Percentiles rank a stretch among this genome's conserved stretches.
These are phyloP conservation scores for Bjerkandera adusta DNA, from an alignment of 1,284 basidiomycete genomes.

Conservation along the genomic window DNA sequence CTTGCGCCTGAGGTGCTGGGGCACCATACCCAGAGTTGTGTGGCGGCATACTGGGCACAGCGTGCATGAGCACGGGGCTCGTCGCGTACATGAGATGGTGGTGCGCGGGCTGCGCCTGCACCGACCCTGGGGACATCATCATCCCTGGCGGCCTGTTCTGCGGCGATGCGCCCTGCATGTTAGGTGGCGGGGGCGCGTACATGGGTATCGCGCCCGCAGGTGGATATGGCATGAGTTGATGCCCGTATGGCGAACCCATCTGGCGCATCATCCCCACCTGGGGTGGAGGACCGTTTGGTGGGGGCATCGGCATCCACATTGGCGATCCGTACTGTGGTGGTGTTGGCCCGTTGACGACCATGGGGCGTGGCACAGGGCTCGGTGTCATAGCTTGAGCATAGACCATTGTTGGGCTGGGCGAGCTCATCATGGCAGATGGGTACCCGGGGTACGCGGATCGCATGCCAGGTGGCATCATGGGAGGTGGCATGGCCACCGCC, in stretches of 20 bases:
- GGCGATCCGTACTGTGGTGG: constrained; percentile 53
- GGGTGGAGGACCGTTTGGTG: constrained; percentile 44
- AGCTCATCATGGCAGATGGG: constrained; percentile 64
- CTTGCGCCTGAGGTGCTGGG: neutral
- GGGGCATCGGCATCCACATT: constrained; percentile 62
- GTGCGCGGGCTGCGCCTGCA: constrained; percentile 39
- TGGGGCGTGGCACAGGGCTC: constrained; percentile 60
- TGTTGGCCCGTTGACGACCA: constrained; percentile 57
- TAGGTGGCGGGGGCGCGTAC: constrained; percentile 42
- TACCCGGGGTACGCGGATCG: constrained; percentile 58
- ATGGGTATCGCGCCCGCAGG: constrained; percentile 45
- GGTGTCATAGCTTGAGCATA: constrained; percentile 57
- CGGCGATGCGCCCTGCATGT: constrained; percentile 42
- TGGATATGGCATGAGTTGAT: constrained; percentile 62
- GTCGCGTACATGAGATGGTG: constrained; percentile 54
- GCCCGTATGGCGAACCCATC: constrained; percentile 58
- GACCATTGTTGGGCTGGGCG: constrained; percentile 59
- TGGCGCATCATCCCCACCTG: constrained; percentile 59
- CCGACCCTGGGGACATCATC: constrained; percentile 69
- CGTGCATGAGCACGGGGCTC: constrained; percentile 68
- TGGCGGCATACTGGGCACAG: constrained; percentile 33
- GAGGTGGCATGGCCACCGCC: constrained; percentile 38
- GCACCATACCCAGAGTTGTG: constrained; percentile 24
- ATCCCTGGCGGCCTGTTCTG: constrained; percentile 40
- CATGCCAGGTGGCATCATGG: constrained; percentile 34